Evolutionary conservation across 2,329 filamentous ascomycete species (phyloP), one percentile per base, ranked within the genome.

Genomic region (Tolypocladium guangdongense): DNA sequence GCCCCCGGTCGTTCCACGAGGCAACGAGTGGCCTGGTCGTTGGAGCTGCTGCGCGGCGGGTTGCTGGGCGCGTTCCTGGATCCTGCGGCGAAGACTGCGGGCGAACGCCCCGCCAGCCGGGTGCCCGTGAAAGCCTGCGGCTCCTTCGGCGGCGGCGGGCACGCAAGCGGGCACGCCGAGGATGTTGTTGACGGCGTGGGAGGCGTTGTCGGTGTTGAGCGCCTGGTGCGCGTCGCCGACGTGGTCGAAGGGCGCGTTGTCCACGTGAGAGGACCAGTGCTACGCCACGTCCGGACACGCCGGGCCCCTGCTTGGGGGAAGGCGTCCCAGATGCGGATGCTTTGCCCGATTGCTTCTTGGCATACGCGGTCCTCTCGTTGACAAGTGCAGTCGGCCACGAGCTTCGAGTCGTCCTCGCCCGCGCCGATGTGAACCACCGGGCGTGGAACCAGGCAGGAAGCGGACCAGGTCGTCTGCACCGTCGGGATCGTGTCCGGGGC

Each of bases 381-480:
- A 80, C 76, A 36, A 78, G 78, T 4, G 57, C 80, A 81, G 32
- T 74, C 74, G 24, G 72, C 67, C 1, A 71, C 74, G 2, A 74
- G 61, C 0, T 64, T 62, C 3, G 69, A 52, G 49, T 71, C 59
- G 55, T 80, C 80, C 58, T 81, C 77, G 56, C 80, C 77, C 0
- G 76, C 78, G 0, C 78, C 78, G 8, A 80, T 74, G 55, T 78
- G 75, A 1, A 80, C 74, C 20, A 74, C 73, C 56, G 78, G 67
- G 73, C 41, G 77, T 68, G 51, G 80, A 79, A 77, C 77, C 80
- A 0, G 77, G 77, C 2, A 80, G 62, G 50, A 79, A 78, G 20
- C 75, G 73, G 6, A 60, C 75, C 77, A 80, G 41, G 80, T 76
- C 0, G 66, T 64, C 57, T 80, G 68, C 52, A 80, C 68, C 0